Percentiles rank a stretch among this genome's conserved stretches.
Evolutionary conservation across 2,329 filamentous ascomycete genomes (phyloP).

Genomic region (Cryphonectria japonica): DNA sequence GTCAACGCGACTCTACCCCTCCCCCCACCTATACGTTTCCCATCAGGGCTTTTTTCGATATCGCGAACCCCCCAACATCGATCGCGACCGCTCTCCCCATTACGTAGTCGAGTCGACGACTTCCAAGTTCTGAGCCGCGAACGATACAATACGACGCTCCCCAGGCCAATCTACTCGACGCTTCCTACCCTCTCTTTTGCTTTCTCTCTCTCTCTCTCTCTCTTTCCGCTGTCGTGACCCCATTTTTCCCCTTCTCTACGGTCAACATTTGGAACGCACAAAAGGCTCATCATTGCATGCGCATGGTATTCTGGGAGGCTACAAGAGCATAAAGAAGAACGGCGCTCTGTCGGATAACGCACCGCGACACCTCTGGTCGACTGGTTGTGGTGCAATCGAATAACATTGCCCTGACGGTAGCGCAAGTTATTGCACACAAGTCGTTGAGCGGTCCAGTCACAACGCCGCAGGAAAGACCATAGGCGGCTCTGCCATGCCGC

Average conservation of each 20-base stretch:
- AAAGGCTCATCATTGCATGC: neutral
- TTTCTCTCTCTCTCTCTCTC: neutral
- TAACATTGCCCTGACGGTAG: neutral
- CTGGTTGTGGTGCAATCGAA: neutral
- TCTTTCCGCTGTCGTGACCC: neutral
- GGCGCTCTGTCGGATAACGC: neutral
- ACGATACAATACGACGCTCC: neutral
- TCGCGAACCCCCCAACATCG: slow-evolving; percentile 1
- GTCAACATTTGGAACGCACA: neutral
- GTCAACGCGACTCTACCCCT: neutral
- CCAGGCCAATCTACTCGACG: neutral
- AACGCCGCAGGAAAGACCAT: neutral
- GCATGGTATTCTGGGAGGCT: neutral
- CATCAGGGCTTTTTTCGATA: neutral
- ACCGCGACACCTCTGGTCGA: neutral
- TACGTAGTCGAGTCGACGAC: neutral
- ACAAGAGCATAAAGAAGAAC: neutral
- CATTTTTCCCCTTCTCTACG: neutral
- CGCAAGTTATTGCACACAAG: neutral
- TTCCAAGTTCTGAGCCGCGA: slow-evolving; percentile 1
- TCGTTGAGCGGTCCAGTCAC: neutral
- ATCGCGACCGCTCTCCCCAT: neutral
- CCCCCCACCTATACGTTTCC: neutral
- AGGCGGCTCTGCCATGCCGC: slow-evolving; percentile 38
- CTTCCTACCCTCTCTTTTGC: neutral